These are phyloP conservation scores for Kazachstania martiniae DNA, from an alignment of 805 yeast genomes.

Conservation along the genomic window DNA sequence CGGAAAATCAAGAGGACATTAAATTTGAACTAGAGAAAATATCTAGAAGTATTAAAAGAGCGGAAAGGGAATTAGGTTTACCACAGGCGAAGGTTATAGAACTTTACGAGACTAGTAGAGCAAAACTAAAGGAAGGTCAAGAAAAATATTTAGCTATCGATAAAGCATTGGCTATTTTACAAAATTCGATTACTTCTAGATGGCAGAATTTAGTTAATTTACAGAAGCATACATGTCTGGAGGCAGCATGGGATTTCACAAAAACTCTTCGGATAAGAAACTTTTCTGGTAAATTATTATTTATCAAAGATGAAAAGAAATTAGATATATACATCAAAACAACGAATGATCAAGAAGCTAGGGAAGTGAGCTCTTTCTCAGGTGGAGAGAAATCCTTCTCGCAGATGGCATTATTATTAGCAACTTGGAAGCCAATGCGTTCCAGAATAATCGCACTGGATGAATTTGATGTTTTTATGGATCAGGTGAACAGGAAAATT, in stretches of 20 bases:
- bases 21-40: conserved; percentile 38
- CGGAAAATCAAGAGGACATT: conserved; percentile 38
- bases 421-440: conserved; percentile 91
- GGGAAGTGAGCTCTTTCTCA: conserved; percentile 74
- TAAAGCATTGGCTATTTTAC: conserved; percentile 23
- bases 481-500: conserved; percentile 73
- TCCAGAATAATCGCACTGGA: conserved; percentile 83
- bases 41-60: conserved; percentile 36
- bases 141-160: conserved; percentile 30
- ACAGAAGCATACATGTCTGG: conserved; percentile 33
- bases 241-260: conserved; percentile 47
- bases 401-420: conserved; percentile 74
- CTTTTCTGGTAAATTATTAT: conserved; percentile 59
- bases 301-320: conserved; percentile 44
- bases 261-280: conserved; percentile 54
- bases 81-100: conserved; percentile 44
- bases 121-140: conserved; percentile 34
- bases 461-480: conserved; percentile 97
- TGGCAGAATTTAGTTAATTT: conserved; percentile 32
- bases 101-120: conserved; percentile 36
- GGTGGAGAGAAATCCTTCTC: conserved; percentile 97
- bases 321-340: conserved; percentile 53
- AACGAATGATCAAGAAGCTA: conserved; percentile 41
- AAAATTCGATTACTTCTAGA: conserved; percentile 35
- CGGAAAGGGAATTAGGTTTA: conserved; percentile 44